Base-by-base conservation (phyloP, 257 asterid genomes). In the Craterostigma plantagineum region DNA sequence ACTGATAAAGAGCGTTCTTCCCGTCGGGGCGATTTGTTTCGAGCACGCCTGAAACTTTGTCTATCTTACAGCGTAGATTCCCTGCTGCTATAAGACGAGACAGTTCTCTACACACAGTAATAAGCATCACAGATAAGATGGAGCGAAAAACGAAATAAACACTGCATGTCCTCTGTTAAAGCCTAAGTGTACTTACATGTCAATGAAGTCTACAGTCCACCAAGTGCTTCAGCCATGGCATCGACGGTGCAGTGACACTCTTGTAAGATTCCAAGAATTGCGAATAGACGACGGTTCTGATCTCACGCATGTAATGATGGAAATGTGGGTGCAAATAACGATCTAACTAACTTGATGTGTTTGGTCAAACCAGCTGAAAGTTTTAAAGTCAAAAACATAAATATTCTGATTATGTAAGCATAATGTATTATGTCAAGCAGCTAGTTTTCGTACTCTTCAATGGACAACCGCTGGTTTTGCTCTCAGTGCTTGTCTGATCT, bases 381-480 rank as follows among this genome's bases (percentile, higher is more conserved):
- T n/a, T n/a, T n/a, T n/a, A n/a, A 48, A 69, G n/a, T n/a, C n/a
- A n/a, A n/a, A n/a, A n/a, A n/a, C n/a, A n/a, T n/a, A n/a, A n/a
- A n/a, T n/a, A n/a, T n/a, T n/a, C n/a, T n/a, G n/a, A n/a, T n/a
- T n/a, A n/a, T n/a, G n/a, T n/a, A n/a, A n/a, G n/a, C n/a, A n/a
- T n/a, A n/a, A n/a, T n/a, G n/a, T n/a, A n/a, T n/a, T n/a, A n/a
- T n/a, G n/a, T n/a, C n/a, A n/a, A n/a, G n/a, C n/a, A n/a, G n/a
- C n/a, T n/a, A n/a, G n/a, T n/a, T n/a, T n/a, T n/a, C n/a, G n/a
- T n/a, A n/a, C n/a, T n/a, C n/a, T n/a, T n/a, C n/a, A n/a, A n/a
- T 90, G 98, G 42, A 95, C 98, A 42, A 90, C 93, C 13, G 95
- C 98, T 43, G 35, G 98, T 90, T 64, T 90, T 90, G 55, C 79